Conservation (phyloP, 805 yeast genomes). For the Wickerhamomyces chaumierensis region DNA sequence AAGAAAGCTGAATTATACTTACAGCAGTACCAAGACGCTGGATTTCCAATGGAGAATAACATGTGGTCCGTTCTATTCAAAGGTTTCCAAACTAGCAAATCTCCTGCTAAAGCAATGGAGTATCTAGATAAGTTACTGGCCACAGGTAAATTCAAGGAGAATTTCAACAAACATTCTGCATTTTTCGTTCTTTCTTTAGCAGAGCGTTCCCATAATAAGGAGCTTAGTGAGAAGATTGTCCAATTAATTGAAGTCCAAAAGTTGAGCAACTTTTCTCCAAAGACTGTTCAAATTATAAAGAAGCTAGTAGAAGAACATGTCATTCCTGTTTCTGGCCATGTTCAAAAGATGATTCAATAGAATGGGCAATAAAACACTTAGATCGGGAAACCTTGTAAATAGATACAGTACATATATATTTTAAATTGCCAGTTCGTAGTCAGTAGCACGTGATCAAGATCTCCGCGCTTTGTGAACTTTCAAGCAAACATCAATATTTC, state of each 20-base stretch:
- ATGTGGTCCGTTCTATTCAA: conserved; percentile 18
- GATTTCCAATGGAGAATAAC: conserved; percentile 2
- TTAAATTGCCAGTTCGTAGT: too few species aligned
- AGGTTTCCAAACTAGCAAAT: conserved; percentile 10
- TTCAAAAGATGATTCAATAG: background rate
- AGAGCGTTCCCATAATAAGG: background rate
- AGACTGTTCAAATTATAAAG: background rate
- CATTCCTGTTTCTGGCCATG: background rate
- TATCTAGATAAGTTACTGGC: conserved; percentile 7
- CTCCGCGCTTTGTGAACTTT: too few species aligned
- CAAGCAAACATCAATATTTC: too few species aligned
- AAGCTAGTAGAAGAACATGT: background rate
- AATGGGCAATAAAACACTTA: too few species aligned
- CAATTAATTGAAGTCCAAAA: background rate
- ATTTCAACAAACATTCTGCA: conserved; percentile 11
- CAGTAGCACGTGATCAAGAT: too few species aligned
- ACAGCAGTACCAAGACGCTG: conserved; percentile 23
- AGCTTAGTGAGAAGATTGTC: background rate
- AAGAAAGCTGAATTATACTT: conserved; percentile 24
- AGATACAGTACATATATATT: background rate
- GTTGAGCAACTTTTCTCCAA: background rate
- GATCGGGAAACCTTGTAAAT: background rate
- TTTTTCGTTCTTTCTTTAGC: conserved; percentile 14
- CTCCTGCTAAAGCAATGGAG: conserved; percentile 7
- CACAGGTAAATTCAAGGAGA: background rate